phyloP scores from a whole-genome alignment of 371 early-diverging fungal genomes.

The Mortierella sp. region DNA sequence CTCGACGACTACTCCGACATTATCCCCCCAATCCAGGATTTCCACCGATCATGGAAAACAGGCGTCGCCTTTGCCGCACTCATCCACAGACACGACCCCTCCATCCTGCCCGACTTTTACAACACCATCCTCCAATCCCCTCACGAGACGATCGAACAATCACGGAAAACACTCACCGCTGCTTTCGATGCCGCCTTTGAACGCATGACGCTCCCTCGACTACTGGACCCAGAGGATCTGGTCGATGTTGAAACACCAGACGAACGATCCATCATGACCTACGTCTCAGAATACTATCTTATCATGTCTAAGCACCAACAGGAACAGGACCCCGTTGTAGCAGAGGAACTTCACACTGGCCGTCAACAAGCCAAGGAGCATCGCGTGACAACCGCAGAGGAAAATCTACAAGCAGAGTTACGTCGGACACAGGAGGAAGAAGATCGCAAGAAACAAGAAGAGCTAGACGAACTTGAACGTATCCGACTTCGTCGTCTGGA shows the following conservation, averaged over 20 bases:
- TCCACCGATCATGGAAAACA: conserved; percentile 76
- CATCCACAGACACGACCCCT: conserved; percentile 76
- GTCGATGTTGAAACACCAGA: conserved; percentile 65
- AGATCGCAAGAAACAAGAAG: conserved; percentile 43
- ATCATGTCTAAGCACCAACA: conserved; percentile 57
- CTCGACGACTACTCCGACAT: conserved; percentile 72
- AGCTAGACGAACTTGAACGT: conserved; percentile 49
- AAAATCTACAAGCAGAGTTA: conserved; percentile 34
- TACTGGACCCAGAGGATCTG: conserved; percentile 73
- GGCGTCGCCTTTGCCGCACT: conserved; percentile 77
- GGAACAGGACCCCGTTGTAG: conserved; percentile 29
- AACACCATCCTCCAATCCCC: conserved; percentile 40
- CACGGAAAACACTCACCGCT: conserved; percentile 56
- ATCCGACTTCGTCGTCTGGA: conserved; percentile 50
- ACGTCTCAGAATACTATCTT: conserved; percentile 69
- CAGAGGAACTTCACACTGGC: conserved; percentile 21
- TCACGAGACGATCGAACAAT: conserved; percentile 57
- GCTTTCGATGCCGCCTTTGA: conserved; percentile 70
- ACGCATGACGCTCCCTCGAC: conserved; percentile 61
- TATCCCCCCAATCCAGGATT: conserved; percentile 69
- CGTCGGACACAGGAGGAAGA: conserved; percentile 35
- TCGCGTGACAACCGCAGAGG: conserved; percentile 38
- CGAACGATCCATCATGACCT: conserved; percentile 73
- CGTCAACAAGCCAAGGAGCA: conserved; percentile 48
- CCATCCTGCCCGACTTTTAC: conserved; percentile 69